These are phyloP conservation scores for Malus asiatica DNA, from an alignment of 306 rosid species.

Conservation along the genomic window DNA sequence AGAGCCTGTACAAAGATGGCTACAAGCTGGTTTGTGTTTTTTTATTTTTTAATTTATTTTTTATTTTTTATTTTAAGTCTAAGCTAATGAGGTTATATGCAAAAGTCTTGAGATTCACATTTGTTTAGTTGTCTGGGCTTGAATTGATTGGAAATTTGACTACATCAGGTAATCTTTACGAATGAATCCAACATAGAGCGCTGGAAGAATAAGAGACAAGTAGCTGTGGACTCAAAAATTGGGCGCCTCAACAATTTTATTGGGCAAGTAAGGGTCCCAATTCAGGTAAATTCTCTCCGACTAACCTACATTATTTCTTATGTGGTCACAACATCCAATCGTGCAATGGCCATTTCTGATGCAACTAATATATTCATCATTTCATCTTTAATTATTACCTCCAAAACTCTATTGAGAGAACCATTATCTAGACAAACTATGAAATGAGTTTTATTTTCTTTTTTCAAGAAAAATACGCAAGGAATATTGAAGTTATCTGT, in stretches of 20 bases:
- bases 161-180: constrained; percentile 73
- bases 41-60: background rate
- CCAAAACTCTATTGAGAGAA: background rate
- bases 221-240: constrained; percentile 84
- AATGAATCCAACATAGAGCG: constrained; percentile 95
- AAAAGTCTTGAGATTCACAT: background rate
- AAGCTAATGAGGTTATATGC: constrained; percentile 4
- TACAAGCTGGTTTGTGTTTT: constrained; percentile 67
- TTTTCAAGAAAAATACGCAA: background rate
- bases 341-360: background rate
- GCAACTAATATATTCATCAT: background rate
- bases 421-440: background rate
- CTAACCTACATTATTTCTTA: background rate
- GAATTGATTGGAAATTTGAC: background rate
- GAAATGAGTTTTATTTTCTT: background rate
- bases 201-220: constrained; percentile 87
- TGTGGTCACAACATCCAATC: background rate
- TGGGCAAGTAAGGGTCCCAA: constrained; percentile 64
- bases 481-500: constrained; percentile 11
- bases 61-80: background rate
- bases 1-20: constrained; percentile 71
- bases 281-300: constrained; percentile 54
- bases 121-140: background rate
- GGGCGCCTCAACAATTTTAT: constrained; percentile 83
- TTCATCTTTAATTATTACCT: background rate